These are phyloP conservation scores for Hypoxylon subgilvum DNA, from an alignment of 495 filamentous ascomycete genomes.

Conservation along the genomic window DNA sequence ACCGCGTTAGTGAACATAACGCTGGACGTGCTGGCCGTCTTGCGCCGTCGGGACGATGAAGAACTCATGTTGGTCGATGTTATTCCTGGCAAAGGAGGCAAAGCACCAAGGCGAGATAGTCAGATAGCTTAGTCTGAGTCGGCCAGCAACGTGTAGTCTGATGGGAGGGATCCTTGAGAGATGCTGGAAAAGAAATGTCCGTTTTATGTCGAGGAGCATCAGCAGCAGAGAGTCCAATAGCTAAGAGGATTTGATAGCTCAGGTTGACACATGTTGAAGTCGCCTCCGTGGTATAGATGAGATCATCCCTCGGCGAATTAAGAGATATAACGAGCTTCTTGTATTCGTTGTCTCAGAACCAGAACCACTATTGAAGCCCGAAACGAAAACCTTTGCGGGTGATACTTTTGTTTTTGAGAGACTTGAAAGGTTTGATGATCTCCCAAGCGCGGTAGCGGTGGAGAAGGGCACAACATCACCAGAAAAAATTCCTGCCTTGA, in stretches of 20 bases:
- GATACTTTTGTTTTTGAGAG: constrained; percentile 29
- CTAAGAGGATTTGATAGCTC: constrained; percentile 10
- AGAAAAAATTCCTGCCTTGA: constrained; percentile 26
- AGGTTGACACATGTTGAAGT: constrained; percentile 31
- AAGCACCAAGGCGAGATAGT: constrained; percentile 7
- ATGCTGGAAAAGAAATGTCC: background rate
- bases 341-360: constrained; percentile 29
- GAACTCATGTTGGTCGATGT: constrained; percentile 33
- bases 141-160: constrained; percentile 1
- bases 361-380: constrained; percentile 33
- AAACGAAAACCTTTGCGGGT: constrained; percentile 25
- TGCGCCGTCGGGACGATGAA: constrained; percentile 49
- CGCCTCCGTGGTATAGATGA: constrained; percentile 20
- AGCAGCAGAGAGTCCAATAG: constrained; percentile 16
- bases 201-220: constrained; percentile 23
- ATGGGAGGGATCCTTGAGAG: background rate
- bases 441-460: constrained; percentile 33
- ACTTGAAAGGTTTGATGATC: constrained; percentile 24
- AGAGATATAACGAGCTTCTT: constrained; percentile 16
- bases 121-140: background rate
- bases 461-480: constrained; percentile 34
- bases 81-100: constrained; percentile 13
- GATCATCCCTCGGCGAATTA: constrained; percentile 14
- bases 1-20: constrained; percentile 74
- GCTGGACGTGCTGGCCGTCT: constrained; percentile 45